These are phyloP conservation scores for Backusella parvicylindrica DNA, from an alignment of 192 early-diverging fungal species.

Conservation along the genomic window DNA sequence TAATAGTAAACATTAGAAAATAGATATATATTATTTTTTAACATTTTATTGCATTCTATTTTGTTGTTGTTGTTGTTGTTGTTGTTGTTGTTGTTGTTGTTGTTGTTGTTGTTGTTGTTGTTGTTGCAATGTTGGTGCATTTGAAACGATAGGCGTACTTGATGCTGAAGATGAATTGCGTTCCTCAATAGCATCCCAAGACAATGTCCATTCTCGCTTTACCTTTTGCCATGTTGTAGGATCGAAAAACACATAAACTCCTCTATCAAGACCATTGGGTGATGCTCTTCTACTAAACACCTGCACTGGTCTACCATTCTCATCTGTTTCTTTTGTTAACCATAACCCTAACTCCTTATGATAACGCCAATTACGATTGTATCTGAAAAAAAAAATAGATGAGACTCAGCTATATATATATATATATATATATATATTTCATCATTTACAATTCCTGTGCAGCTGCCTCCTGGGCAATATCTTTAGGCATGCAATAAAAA, in stretches of 20 bases:
- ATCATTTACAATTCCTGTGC: conserved; percentile 88
- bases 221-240: conserved; percentile 85
- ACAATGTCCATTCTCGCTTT: conserved; percentile 84
- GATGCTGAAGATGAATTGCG: conserved; percentile 35
- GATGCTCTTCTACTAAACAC: conserved; percentile 48
- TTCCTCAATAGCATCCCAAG: conserved; percentile 91
- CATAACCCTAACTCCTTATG: conserved; percentile 93
- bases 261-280: conserved; percentile 66
- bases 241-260: conserved; percentile 92
- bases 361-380: conserved; percentile 92
- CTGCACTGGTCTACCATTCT: conserved; percentile 44
- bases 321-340: conserved; percentile 78
- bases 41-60: background rate
- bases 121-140: background rate
- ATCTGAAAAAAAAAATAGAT: conserved; percentile 23
- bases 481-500: conserved; percentile 96
- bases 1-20: no score
- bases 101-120: background rate
- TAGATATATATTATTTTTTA: background rate
- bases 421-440: no score
- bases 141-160: background rate
- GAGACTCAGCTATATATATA: background rate
- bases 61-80: background rate
- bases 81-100: background rate
- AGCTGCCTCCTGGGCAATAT: conserved; percentile 86